phyloP scores from a whole-genome alignment of 2,329 filamentous ascomycete species.

The Aspergillus terreus region DNA sequence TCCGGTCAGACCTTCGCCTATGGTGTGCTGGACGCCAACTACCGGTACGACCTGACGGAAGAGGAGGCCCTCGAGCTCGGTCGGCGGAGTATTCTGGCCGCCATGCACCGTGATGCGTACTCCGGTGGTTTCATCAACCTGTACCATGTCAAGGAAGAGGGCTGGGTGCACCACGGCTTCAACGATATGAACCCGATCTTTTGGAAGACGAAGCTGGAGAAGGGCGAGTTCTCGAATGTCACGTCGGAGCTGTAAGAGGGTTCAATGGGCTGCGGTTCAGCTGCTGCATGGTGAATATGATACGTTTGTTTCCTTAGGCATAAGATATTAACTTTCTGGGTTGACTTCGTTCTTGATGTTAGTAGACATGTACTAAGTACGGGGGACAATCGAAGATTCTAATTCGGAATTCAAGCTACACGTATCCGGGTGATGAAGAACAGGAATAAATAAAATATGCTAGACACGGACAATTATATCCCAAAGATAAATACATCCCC shows the following conservation, averaged over 20 bases:
- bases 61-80: slow-evolving; percentile 90
- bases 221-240: slow-evolving; percentile 97
- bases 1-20: slow-evolving; percentile 99
- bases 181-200: slow-evolving; percentile 98
- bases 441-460: slow-evolving; percentile 1
- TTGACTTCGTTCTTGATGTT: background rate
- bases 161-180: slow-evolving; percentile 99
- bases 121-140: slow-evolving; percentile 98
- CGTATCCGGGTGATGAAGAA: no score
- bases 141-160: slow-evolving; percentile 98
- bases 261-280: slow-evolving; percentile 3
- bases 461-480: background rate
- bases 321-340: slow-evolving; percentile 7
- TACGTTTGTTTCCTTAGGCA: slow-evolving; percentile 12
- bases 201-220: slow-evolving; percentile 98
- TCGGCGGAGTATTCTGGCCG: slow-evolving; percentile 86
- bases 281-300: slow-evolving; percentile 15
- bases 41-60: slow-evolving; percentile 80
- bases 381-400: no score
- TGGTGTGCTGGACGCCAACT: slow-evolving; percentile 94
- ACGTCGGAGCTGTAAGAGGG: slow-evolving; percentile 61
- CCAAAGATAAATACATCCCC: slow-evolving; percentile 9
- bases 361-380: no score
- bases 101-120: slow-evolving; percentile 96
- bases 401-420: no score